Evolutionary conservation across 2,329 filamentous ascomycete genomes (phyloP), one percentile per base, ranked within the genome.

Genomic region (Phoma sp.): DNA sequence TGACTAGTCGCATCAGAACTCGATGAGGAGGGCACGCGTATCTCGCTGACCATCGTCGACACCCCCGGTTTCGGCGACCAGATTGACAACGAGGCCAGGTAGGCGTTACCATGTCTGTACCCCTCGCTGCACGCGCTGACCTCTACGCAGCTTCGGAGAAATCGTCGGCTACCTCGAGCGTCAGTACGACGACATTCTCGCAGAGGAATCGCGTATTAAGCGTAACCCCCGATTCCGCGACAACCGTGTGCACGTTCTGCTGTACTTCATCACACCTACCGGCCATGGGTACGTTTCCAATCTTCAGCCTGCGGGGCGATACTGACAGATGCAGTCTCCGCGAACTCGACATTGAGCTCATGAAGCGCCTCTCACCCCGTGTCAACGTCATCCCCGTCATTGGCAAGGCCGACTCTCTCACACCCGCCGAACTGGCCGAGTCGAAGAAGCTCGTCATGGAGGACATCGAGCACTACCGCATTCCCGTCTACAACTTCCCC

Each of bases 371-470:
- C 46, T 96, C 95, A 18, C 95, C 95, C 60, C 92, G 95, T 75
- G 93, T 96, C 80, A 99, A 99, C 77, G 95, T 99, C 67, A 99
- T 99, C 65, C 95, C 95, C 61, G 95, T 99, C 69, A 97, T 99
- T 76, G 95, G 95, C 74, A 96, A 97, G 78, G 95, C 95, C 75
- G 95, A 99, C 77, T 96, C 95, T 18, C 88, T 99, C 60, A 99
- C 95, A 51, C 95, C 95, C 32, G 89, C 91, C 65, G 95, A 99
- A 82, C 85, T 99, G 61, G 95, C 95, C 65, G 95, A 99, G 80
- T 98, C 93, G 66, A 99, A 99, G 87, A 99, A 98, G 85, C 86
- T 99, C 59, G 93, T 99, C 74, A 99, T 99, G 95, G 95, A 99
- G 83, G 95, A 99, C 76, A 99, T 99, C 68, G 95, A 99, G 81